Percentiles rank a stretch among this genome's conserved stretches.
These are phyloP conservation scores for Exophiala calicioides DNA, from an alignment of 2,329 filamentous ascomycete genomes.

Conservation along the genomic window DNA sequence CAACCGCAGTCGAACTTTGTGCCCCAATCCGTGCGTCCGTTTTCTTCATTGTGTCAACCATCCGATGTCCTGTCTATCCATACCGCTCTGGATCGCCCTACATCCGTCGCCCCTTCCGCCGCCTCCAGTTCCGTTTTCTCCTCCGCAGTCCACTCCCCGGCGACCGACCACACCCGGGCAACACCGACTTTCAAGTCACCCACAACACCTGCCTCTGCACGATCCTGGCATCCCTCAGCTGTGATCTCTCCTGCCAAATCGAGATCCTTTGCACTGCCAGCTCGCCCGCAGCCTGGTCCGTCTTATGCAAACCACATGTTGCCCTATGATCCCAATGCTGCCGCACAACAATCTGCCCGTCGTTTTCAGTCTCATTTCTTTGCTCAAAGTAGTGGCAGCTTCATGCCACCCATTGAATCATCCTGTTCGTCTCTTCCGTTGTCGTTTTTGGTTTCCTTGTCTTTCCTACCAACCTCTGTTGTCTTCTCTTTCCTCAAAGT, in stretches of 20 bases:
- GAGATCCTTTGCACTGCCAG: conserved; percentile 11
- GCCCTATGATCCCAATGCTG: conserved; percentile 5
- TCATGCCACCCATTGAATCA: conserved; percentile 54
- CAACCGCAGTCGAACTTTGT: too few species aligned
- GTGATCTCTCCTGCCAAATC: conserved; percentile 19
- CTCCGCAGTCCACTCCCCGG: conserved; percentile 15
- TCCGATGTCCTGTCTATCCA: conserved; percentile 17
- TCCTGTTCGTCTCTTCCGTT: conserved; percentile 53
- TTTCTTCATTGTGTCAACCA: conserved; percentile 14
- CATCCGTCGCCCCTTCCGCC: conserved; percentile 10
- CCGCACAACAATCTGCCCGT: conserved; percentile 10
- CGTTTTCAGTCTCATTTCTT: conserved; percentile 48
- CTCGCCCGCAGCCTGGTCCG: conserved; percentile 1
- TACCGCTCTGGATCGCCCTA: conserved; percentile 12
- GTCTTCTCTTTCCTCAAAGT: not conserved
- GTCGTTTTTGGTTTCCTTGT: conserved; percentile 28
- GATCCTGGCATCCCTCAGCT: conserved; percentile 32
- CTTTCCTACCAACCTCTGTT: conserved; percentile 21
- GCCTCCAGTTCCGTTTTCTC: conserved; percentile 17
- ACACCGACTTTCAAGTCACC: conserved; percentile 38
- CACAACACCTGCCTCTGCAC: conserved; percentile 38
- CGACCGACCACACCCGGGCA: conserved; percentile 9
- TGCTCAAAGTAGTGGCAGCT: conserved; percentile 56
- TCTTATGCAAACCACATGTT: conserved; percentile 8
- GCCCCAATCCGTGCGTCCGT: conserved; percentile 28